A percentile compares a stretch with the other conserved stretches of the same genome.
phyloP scores from a whole-genome alignment of 805 yeast genomes.

The Groenewaldozyma tartarivorans region DNA sequence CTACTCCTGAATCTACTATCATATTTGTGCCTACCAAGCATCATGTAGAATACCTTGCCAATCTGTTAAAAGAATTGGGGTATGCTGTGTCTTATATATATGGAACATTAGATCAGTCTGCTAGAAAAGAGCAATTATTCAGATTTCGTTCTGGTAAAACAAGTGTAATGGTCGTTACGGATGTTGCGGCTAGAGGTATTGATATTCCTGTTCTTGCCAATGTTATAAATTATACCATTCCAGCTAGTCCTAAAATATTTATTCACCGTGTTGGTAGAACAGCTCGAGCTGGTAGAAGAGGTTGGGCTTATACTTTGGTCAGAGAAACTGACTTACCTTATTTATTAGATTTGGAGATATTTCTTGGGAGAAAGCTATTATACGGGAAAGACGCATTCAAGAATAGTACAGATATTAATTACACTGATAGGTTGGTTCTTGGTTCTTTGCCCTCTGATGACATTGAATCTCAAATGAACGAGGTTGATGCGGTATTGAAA shows the following conservation, averaged over 20 bases:
- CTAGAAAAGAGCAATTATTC: conserved; percentile 79
- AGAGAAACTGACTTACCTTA: conserved; percentile 83
- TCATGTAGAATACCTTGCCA: conserved; percentile 86
- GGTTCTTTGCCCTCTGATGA: conserved; percentile 73
- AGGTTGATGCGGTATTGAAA: conserved; percentile 49
- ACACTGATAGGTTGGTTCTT: conserved; percentile 65
- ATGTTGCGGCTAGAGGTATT: conserved; percentile 91
- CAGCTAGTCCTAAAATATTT: conserved; percentile 86
- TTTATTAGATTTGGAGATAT: conserved; percentile 78
- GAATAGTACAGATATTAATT: conserved; percentile 42
- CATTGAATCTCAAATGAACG: conserved; percentile 64
- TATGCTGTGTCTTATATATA: conserved; percentile 83
- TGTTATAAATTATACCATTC: conserved; percentile 84
- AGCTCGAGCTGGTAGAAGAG: conserved; percentile 96
- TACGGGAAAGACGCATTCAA: conserved; percentile 28
- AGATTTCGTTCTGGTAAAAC: conserved; percentile 81
- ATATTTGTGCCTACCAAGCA: conserved; percentile 95
- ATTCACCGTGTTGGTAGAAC: conserved; percentile 98
- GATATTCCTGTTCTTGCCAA: conserved; percentile 96
- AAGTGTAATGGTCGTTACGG: conserved; percentile 87
- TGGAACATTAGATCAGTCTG: conserved; percentile 91
- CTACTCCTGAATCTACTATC: conserved; percentile 80
- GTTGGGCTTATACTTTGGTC: conserved; percentile 94
- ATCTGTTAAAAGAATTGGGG: conserved; percentile 63
- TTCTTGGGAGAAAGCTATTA: conserved; percentile 73